Percentiles rank a stretch among this genome's conserved stretches.
Evolutionary conservation across 768 basidiomycete genomes (phyloP).

Genomic region (Gautieria morchelliformis): DNA sequence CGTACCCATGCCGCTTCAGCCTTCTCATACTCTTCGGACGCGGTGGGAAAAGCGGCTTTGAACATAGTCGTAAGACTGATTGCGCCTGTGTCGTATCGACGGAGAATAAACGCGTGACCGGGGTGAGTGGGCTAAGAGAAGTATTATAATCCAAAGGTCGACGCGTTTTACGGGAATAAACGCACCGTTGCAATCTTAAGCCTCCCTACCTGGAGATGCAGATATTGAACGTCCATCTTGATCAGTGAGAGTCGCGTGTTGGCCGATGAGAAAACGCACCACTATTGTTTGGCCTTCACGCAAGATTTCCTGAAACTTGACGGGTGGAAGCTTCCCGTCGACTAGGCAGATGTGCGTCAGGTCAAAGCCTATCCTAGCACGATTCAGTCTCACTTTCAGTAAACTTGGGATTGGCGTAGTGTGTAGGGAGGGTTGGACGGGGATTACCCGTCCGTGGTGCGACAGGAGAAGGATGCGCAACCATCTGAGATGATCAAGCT

Average conservation of each 20-base stretch:
- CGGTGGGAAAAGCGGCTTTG: constrained; percentile 84
- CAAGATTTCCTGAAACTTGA: constrained; percentile 88
- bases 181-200: constrained; percentile 84
- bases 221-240: neutral
- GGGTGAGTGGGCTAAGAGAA: constrained; percentile 12
- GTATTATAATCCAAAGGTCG: constrained; percentile 12
- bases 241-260: neutral
- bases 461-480: neutral
- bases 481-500: neutral
- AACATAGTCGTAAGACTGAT: constrained; percentile 94
- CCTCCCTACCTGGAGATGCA: constrained; percentile 60
- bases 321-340: constrained; percentile 47
- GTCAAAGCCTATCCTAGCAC: neutral
- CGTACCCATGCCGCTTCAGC: constrained; percentile 78
- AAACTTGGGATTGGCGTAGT: constrained; percentile 42
- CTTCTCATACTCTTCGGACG: constrained; percentile 68
- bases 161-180: neutral
- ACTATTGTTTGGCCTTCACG: constrained; percentile 83
- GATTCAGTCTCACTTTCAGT: constrained; percentile 28
- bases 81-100: constrained; percentile 88
- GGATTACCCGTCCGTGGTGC: constrained; percentile 10
- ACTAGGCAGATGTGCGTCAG: constrained; percentile 18
- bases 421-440: constrained; percentile 44
- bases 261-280: constrained; percentile 31
- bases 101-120: constrained; percentile 84